Base-by-base conservation (phyloP, 2,329 filamentous ascomycete genomes). In the Monosporascus sp. region DNA sequence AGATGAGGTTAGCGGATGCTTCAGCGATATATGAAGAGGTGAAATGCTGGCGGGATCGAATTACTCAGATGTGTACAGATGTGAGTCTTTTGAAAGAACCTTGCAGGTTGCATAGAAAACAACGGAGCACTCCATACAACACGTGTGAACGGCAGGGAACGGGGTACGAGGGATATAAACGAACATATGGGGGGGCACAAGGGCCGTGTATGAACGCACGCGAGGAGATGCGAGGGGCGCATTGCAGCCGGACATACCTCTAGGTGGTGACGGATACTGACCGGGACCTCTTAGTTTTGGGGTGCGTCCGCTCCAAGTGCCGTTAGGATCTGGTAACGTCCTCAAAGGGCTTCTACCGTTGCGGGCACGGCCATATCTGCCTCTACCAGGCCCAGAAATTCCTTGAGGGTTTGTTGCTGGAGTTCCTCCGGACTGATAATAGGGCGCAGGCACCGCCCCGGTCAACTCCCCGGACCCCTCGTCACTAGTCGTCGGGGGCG, bases 311-410 rank as follows among this genome's bases (percentile, higher is more conserved):
- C 73, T 70, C 81, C 81, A 86, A 48, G 74, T 74, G 58, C 76
- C 79, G 53, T 77, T 82, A 37, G 79, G 75, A 64, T 88, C 83
- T 20, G 79, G 73, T 45, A 86, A 72, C 24, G 81, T 74, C 58
- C 84, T 77, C 48, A 89, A 67, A 6, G 85, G 83, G 60, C 79
- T 86, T 66, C 86, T 80, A 16, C 80, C 79, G 57, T 78, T 84
- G 56, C 79, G 74, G 47, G 75, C 73, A 54, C 91, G 82, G n/a
- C 89, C 88, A 67, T 91, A 89, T 56, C 91, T 84, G 48, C 91
- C 92, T 72, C 92, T 81, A 11, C 91, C 92, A 52, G 92, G 84
- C 20, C 91, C 92, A 49, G 91, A 92, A 41, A 96, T 86, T 14
- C 90, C 89, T 60, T 82, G 86, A 4, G 79, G 81, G 37, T 79